These are phyloP conservation scores for Heterobasidion occidentale DNA, from an alignment of 1,284 basidiomycete species.

Conservation along the genomic window DNA sequence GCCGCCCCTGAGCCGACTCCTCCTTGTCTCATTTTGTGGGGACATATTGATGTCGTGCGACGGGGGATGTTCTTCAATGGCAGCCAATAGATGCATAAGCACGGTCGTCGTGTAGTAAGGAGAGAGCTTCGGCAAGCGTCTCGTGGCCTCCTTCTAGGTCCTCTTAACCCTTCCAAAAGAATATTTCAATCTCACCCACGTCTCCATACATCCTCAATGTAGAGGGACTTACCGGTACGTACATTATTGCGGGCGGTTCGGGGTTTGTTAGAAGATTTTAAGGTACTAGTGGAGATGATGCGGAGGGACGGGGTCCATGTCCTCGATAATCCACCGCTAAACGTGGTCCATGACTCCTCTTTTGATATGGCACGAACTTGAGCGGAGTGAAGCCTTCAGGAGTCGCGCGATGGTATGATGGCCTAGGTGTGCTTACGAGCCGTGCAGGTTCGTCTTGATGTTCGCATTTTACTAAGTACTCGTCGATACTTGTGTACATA, in stretches of 20 bases:
- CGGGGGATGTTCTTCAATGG: no score
- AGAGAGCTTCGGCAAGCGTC: neutral
- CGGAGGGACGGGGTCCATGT: neutral
- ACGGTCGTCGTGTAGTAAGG: neutral
- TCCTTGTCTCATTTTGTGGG: neutral
- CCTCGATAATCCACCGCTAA: neutral
- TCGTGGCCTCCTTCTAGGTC: neutral
- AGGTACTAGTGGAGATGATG: neutral
- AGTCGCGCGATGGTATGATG: neutral
- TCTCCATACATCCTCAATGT: neutral
- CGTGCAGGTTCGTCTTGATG: no score
- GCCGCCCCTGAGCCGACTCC: neutral
- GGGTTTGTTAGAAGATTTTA: neutral
- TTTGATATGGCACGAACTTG: neutral
- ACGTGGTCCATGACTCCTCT: neutral
- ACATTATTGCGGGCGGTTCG: neutral
- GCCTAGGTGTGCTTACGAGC: no score
- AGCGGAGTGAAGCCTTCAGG: neutral
- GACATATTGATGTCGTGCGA: neutral
- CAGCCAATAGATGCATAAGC: no score
- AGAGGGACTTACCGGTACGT: no score
- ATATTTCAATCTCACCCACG: neutral
- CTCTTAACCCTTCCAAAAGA: neutral
- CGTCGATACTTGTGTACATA: no score
- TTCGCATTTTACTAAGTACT: no score